Evolutionary conservation across 164 flowering plant species (phyloP), one percentile per base, ranked within the genome.

Genomic region (Annona squamosa): DNA sequence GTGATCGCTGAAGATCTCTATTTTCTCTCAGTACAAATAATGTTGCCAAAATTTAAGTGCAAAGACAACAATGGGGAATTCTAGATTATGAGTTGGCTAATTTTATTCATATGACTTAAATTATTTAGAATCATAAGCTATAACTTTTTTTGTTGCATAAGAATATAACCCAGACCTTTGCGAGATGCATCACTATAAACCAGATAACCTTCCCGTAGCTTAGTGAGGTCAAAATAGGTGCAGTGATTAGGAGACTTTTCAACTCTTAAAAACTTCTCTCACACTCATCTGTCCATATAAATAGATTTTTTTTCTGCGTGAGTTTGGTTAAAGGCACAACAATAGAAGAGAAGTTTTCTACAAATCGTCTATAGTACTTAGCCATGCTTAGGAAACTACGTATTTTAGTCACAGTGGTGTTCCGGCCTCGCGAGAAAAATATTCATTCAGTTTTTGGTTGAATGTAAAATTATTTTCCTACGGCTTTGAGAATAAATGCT

Each of bases 11-110:
- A 56, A 71, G 10, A 71, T 3, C 18, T 16, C 46, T 2, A 71
- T 59, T 48, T 17, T 59, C 37, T 71, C 73, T 1, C 48, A 48
- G 17, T 61, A 71, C 16, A 71, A 42, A 42, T 57, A 71, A 19
- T 71, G 56, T 48, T 10, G 10, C 66, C 41, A 59, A 3, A 61
- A 5, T 42, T 71, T 59, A 12, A 71, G 41, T 16, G 73, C 26
- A 44, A 61, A 71, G 0, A 61, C 2, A 5, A 41, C 18, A 9
- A 12, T 1, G 2, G 19, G 66, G 4, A 71, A 44, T 13, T 71
- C 66, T n/a, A 71, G 61, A 46, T 71, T 66, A 44, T 71, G 37
- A 4, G 64, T 61, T 1, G 17, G 66, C 6, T 71, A 71, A 56
- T 71, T 71, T 2, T 41, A 3, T 0, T 70, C 46, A 13, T 70